Evolutionary conservation across 2,329 filamentous ascomycete species (phyloP), one percentile per base, ranked within the genome.

Genomic region (Pyrenochaeta sp.): DNA sequence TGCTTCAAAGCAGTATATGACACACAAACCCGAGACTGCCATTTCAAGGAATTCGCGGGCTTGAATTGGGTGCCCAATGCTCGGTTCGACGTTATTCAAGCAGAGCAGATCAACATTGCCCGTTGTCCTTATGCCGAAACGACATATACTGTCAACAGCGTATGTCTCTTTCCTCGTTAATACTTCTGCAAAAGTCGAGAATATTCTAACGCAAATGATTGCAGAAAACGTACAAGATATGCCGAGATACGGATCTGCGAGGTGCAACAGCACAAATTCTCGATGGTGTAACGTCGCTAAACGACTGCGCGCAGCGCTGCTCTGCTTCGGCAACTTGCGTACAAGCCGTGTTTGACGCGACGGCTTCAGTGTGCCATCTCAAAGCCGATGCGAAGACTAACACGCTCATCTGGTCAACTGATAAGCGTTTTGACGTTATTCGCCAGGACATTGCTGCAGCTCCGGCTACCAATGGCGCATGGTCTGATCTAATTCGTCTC

Each of bases 1-100:
- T 69, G 67, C 51, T 66, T 67, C 53, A 69, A 66, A 36, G 67
- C 65, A 23, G 67, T 69, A 3, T 69, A 64, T 17, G 62, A 68
- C 39, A 66, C 53, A 4, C 50, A 59, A 30, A 59, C 51, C 2
- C 60, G 45, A 30, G 45, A 53, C 11, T 69, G 67, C 14, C 65
- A 69, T 23, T 56, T 68, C 54, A 69, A 69, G 49, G 62, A 45
- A 6, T 45, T 44, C n/a, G 44, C 44, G 14, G 52, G 49, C 3
- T 45, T 69, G 35, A 45, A 51, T 2, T 69, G 67, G 67, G 62
- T 62, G 35, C 35, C 49, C n/a, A 64, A 59, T 20, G 32, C 14
- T 31, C 58, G 60, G 5, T 69, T 59, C 43, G 52, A 67, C 48
- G 57, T 60, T 1, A 61, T 69, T 9, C 65, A 67, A 43, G 54